Conservation (phyloP, 1,284 basidiomycete genomes). For the Naganishia sp. region DNA sequence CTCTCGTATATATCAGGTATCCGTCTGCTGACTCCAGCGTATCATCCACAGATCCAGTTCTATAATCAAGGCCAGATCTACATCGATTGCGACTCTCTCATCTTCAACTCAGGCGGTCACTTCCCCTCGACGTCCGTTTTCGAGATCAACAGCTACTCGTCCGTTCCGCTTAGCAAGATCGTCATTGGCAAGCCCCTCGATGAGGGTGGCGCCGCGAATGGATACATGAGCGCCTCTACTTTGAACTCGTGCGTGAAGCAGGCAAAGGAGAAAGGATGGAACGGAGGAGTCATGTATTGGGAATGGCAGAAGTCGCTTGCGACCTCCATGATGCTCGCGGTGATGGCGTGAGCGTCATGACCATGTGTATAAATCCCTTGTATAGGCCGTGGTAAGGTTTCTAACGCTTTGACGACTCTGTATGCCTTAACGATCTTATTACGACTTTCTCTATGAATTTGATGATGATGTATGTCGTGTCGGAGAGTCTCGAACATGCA, state of each 20-base stretch:
- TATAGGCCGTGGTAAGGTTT: not conserved
- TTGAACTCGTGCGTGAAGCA: conserved; percentile 43
- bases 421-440: conserved; percentile 21
- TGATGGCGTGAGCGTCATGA: conserved; percentile 8
- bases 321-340: conserved; percentile 12
- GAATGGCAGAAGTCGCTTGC: conserved; percentile 42
- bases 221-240: conserved; percentile 42
- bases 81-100: conserved; percentile 43
- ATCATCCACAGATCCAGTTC: conserved; percentile 46
- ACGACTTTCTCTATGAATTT: conserved; percentile 1
- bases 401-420: conserved; percentile 3
- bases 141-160: conserved; percentile 46
- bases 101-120: conserved; percentile 34
- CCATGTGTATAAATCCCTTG: not conserved
- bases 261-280: conserved; percentile 49
- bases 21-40: not conserved
- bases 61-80: conserved; percentile 52
- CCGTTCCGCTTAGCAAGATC: conserved; percentile 49
- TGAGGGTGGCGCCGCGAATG: conserved; percentile 36
- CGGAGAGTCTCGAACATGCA: too few species aligned
- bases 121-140: conserved; percentile 44
- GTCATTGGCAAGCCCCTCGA: conserved; percentile 53
- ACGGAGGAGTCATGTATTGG: conserved; percentile 55
- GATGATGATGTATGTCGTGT: not conserved
- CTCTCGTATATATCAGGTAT: too few species aligned